Conservation (phyloP, 306 rosid genomes). For the Glycine tomentella region DNA sequence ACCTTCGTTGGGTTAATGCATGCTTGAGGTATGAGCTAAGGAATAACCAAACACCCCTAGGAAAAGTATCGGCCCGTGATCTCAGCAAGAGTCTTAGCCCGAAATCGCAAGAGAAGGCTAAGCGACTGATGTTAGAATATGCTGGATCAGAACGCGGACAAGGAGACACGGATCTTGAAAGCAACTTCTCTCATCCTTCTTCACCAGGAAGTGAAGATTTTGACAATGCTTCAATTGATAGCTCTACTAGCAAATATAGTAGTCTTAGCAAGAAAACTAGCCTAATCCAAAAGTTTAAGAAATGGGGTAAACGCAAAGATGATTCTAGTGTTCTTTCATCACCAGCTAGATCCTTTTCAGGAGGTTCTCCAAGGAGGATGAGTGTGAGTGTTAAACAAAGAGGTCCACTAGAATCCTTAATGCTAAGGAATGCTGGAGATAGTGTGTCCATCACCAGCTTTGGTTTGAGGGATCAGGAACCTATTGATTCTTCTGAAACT, state of each 20-base stretch:
- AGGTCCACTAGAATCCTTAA: constrained; percentile 85
- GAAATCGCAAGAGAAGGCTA: constrained; percentile 87
- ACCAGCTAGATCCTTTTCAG: constrained; percentile 72
- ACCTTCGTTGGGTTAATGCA: constrained; percentile 98
- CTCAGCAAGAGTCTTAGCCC: constrained; percentile 89
- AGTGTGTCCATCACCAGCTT: constrained; percentile 82
- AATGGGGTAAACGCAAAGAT: constrained; percentile 85
- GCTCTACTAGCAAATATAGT: constrained; percentile 72
- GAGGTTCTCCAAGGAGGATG: constrained; percentile 73
- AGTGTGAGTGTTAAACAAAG: constrained; percentile 69
- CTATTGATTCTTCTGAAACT: constrained; percentile 67
- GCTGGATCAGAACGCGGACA: constrained; percentile 97
- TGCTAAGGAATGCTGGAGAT: constrained; percentile 85
- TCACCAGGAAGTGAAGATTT: constrained; percentile 99
- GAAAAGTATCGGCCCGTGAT: constrained; percentile 84
- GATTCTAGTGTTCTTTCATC: constrained; percentile 75
- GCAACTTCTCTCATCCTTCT: constrained; percentile 95
- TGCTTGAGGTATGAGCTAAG: constrained; percentile 91
- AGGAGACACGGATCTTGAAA: constrained; percentile 92
- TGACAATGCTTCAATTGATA: constrained; percentile 87
- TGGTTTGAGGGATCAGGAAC: constrained; percentile 74
- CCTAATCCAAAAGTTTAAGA: constrained; percentile 85
- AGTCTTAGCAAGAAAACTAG: constrained; percentile 78
- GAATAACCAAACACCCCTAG: constrained; percentile 73
- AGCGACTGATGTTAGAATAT: constrained; percentile 89